Evolutionary conservation across 345 rosid species (phyloP), one percentile per base, ranked within the genome.

Genomic region (Bretschneidera sinensis): DNA sequence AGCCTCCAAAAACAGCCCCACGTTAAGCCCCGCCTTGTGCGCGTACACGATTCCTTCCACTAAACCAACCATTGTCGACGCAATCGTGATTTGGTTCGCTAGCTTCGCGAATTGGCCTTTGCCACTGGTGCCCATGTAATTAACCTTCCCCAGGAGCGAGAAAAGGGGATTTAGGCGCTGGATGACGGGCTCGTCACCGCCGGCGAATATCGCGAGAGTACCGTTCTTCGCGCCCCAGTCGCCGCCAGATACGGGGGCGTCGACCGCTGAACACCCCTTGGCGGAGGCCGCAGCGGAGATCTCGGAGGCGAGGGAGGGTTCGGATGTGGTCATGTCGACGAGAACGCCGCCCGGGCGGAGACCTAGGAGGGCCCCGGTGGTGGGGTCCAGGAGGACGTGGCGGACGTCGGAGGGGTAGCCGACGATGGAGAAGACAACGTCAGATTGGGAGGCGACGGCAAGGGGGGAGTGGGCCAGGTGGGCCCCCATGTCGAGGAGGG

Each of bases 291-390:
- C 84, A 49, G 71, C 21, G 28, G 78, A 66, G 28, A 92, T 81
- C 66, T 92, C 97, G 54, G 64, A 68, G 2, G 98, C 98, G 19
- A 92, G 88, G 23, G 92, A 84, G 54, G 97, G 98, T 54, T 92
- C 97, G 8, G 96, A 92, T 9, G 98, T 92, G 50, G 98, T 92
- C 98, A 92, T 89, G 68, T 92, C 97, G 19, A 92, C 91, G 51
- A 92, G 83, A 57, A 92, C 56, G 13, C 94, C 91, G 7, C 96
- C 88, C 20, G 79, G 74, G 10, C 79, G 77, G 66, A 92, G 97
- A 70, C 87, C 91, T 4, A 79, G 58, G 18, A 89, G 81, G 48
- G 88, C 98, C 35, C 97, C 97, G 59, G 84, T 13, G 62, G 67
- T 34, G 65, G 96, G 78, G 39, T 91, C 73, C 21, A 92, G 92